Percentiles rank a stretch among this genome's conserved stretches.
Conservation (phyloP, 1,139 yeast species). For the Geotrichum carabidarum region DNA sequence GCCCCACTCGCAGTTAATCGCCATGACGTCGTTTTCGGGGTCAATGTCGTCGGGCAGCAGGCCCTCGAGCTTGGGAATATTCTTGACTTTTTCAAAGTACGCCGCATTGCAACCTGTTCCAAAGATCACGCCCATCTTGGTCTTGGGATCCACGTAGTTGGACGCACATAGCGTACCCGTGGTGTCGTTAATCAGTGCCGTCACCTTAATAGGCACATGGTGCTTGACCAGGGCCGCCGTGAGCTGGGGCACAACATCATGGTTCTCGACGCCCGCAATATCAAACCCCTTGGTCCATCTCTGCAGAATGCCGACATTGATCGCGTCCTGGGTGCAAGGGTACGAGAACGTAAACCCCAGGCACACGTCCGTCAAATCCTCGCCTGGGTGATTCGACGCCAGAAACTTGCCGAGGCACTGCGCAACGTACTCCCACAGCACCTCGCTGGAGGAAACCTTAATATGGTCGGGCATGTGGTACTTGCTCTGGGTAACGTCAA, state of each 20-base stretch:
- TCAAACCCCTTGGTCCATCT: conserved; percentile 99
- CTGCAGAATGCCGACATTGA: conserved; percentile 81
- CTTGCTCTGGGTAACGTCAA: conserved; percentile 79
- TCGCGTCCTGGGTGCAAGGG: conserved; percentile 81
- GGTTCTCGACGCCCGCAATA: conserved; percentile 88
- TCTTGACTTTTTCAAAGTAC: conserved; percentile 70
- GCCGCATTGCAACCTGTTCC: conserved; percentile 99
- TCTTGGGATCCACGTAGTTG: conserved; percentile 78
- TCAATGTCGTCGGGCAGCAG: conserved; percentile 57
- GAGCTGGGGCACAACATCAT: conserved; percentile 89
- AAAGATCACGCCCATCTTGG: conserved; percentile 91
- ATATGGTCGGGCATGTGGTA: conserved; percentile 63
- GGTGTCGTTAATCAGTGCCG: conserved; percentile 93
- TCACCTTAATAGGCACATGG: conserved; percentile 74
- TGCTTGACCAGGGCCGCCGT: conserved; percentile 63
- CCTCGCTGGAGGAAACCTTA: conserved; percentile 74
- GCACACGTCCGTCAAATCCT: conserved; percentile 44
- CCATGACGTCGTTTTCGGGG: conserved; percentile 65
- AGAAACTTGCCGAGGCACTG: conserved; percentile 60
- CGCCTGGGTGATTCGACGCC: conserved; percentile 47
- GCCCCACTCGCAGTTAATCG: conserved; percentile 97
- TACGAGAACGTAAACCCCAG: conserved; percentile 94
- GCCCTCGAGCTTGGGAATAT: conserved; percentile 82
- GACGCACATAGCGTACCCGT: conserved; percentile 97
- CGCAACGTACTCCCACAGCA: conserved; percentile 83